Conservation (phyloP, 2,329 filamentous ascomycete genomes). For the Berkeleyomyces rouxiae region DNA sequence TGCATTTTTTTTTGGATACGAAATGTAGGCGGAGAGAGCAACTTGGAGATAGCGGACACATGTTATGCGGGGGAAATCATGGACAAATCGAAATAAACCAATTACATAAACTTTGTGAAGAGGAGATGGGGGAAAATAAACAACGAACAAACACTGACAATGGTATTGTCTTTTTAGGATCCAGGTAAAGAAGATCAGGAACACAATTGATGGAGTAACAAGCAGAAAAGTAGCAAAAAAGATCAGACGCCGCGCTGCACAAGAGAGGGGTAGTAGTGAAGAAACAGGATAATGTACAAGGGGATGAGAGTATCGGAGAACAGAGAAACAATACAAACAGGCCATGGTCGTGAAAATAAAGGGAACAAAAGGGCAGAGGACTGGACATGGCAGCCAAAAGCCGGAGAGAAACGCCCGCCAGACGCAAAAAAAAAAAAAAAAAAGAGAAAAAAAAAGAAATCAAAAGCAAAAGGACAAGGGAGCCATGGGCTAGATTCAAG, state of each 20-base stretch:
- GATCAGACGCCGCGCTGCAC: constrained; percentile 6
- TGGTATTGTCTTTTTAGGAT: no score
- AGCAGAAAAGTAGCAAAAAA: background rate
- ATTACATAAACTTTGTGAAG: no score
- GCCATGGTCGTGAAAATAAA: background rate
- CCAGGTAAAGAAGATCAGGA: no score
- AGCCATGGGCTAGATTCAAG: background rate
- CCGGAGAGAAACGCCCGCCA: background rate
- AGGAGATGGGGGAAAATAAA: background rate
- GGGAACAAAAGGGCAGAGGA: background rate
- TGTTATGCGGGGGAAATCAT: background rate
- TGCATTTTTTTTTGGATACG: background rate
- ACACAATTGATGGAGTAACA: no score
- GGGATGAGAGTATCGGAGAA: background rate
- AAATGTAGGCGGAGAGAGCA: background rate
- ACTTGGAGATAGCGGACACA: background rate
- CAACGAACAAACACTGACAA: background rate
- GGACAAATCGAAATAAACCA: background rate
- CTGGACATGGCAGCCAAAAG: background rate
- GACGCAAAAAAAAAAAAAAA: background rate
- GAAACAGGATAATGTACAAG: constrained; percentile 2
- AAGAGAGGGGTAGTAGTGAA: background rate
- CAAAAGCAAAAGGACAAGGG: background rate
- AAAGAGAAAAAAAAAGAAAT: background rate
- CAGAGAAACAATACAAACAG: constrained; percentile 5